phyloP scores from a whole-genome alignment of 2,329 filamentous ascomycete species.

The Pseudopyricularia cyperi region DNA sequence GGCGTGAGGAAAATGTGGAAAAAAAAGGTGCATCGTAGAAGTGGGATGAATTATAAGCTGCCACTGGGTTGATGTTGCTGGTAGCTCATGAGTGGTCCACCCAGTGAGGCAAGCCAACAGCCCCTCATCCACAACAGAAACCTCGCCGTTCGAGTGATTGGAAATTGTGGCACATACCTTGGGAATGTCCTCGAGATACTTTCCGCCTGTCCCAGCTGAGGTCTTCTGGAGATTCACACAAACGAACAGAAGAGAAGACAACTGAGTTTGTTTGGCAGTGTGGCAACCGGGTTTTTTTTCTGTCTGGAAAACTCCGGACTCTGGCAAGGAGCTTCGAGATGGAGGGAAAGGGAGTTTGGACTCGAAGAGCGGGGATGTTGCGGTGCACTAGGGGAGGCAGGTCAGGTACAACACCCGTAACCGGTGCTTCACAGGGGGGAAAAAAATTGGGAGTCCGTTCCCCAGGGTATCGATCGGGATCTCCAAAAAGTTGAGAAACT shows the following conservation, averaged over 20 bases:
- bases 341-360: background rate
- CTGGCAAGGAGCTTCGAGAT: background rate
- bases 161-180: background rate
- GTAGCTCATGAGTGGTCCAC: background rate
- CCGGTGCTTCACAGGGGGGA: background rate
- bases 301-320: background rate
- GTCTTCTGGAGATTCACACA: background rate
- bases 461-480: constrained; percentile 1
- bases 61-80: background rate
- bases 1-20: no score
- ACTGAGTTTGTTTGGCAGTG: background rate
- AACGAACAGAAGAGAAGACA: background rate
- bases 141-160: background rate
- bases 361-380: constrained; percentile 2
- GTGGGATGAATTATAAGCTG: background rate
- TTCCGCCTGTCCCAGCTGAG: background rate
- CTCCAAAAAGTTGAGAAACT: constrained; percentile 16
- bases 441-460: constrained; percentile 1
- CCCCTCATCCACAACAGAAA: background rate
- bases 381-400: constrained; percentile 1
- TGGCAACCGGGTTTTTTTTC: background rate
- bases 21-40: no score
- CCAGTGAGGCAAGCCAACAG: background rate
- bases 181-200: background rate
- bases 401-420: background rate